Conservation (phyloP, 129 eudicot species). For the Centella asiatica region DNA sequence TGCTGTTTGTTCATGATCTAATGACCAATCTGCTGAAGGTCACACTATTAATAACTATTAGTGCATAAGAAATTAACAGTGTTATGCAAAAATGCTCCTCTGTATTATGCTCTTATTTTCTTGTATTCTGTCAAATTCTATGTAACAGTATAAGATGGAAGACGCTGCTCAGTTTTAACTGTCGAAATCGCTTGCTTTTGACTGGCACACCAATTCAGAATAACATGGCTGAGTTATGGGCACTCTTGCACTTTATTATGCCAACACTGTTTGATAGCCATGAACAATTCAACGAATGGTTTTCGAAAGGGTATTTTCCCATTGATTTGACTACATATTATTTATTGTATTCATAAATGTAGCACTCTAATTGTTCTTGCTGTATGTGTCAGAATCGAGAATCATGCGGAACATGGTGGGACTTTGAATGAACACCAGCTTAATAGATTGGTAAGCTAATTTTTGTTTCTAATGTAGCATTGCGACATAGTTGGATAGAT, state of each 20-base stretch:
- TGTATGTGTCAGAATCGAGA: constrained; percentile 60
- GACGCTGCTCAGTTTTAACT: constrained; percentile 92
- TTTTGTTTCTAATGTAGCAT: too few relatives aligned
- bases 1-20: not conserved
- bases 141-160: constrained; percentile 94
- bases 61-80: not conserved
- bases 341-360: not conserved
- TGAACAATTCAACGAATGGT: constrained; percentile 97
- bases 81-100: not conserved
- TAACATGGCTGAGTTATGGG: constrained; percentile 91
- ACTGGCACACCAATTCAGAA: constrained; percentile 99
- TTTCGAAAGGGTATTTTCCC: constrained; percentile 86
- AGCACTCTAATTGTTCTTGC: constrained; percentile 12
- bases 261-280: constrained; percentile 89
- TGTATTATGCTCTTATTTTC: not conserved
- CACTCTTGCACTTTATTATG: constrained; percentile 94
- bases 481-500: too few relatives aligned
- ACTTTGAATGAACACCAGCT: constrained; percentile 97
- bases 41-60: too few relatives aligned
- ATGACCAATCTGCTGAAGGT: not conserved
- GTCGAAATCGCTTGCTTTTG: constrained; percentile 86
- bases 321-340: not conserved
- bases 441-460: constrained; percentile 81
- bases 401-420: constrained; percentile 99
- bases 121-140: constrained; percentile 17